A percentile compares a stretch with the other conserved stretches of the same genome.
Evolutionary conservation across 2,329 filamentous ascomycete species (phyloP).

Genomic region (Colletotrichum salicis): DNA sequence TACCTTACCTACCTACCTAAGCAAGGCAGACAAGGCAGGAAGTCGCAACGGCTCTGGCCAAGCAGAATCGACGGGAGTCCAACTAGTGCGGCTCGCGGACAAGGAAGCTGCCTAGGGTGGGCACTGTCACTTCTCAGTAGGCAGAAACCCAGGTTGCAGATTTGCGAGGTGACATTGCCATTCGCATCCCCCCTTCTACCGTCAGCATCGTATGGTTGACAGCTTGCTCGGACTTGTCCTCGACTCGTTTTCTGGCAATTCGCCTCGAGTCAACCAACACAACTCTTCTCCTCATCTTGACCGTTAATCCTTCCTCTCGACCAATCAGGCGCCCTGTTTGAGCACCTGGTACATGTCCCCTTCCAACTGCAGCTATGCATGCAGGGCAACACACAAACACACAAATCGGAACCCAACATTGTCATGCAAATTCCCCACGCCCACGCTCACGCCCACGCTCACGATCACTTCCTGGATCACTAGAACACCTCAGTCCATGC

Average conservation of each 20-base stretch:
- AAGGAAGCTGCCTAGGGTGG: neutral
- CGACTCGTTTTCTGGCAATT: neutral
- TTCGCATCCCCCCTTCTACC: neutral
- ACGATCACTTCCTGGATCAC: neutral
- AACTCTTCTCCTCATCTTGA: neutral
- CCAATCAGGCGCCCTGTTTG: conserved; percentile 13
- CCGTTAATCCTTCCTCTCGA: neutral
- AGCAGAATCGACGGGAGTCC: neutral
- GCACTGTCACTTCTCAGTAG: neutral
- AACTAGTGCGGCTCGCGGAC: neutral
- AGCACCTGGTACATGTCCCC: neutral
- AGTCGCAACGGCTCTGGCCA: neutral
- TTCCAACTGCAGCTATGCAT: conserved; percentile 23
- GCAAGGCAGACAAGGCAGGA: neutral
- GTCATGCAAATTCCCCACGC: conserved; percentile 20
- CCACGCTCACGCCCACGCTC: neutral
- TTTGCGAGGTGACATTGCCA: neutral
- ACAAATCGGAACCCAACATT: conserved; percentile 23
- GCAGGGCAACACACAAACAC: conserved; percentile 23
- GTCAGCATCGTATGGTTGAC: neutral
- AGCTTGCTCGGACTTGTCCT: neutral
- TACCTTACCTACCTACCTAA: too few species aligned
- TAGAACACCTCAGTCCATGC: neutral
- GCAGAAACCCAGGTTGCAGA: neutral
- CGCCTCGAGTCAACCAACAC: conserved; percentile 2